These are phyloP conservation scores for Emergomyces pasteurianus DNA, from an alignment of 2,329 filamentous ascomycete genomes.

Conservation along the genomic window DNA sequence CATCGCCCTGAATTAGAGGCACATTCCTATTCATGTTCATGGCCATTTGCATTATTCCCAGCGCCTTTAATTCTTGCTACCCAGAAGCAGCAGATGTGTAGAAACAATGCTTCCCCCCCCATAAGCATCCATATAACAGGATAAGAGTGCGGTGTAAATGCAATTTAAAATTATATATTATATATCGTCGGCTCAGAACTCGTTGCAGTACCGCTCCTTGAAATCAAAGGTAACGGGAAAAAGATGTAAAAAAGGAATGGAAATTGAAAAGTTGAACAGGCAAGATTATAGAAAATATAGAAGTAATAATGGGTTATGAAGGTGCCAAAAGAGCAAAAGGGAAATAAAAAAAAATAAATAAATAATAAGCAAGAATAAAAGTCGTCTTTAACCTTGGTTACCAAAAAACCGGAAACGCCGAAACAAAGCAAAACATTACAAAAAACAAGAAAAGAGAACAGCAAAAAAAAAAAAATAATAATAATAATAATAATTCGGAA, in stretches of 20 bases:
- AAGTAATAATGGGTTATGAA: not conserved
- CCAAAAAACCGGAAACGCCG: not conserved
- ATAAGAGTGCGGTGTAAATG: not conserved
- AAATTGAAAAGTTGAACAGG: not conserved
- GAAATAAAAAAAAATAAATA: not conserved
- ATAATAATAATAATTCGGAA: too few species aligned
- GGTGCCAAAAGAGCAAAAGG: not conserved
- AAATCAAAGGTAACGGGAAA: not conserved
- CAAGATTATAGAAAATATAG: not conserved
- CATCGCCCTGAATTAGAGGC: too few species aligned
- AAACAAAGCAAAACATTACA: not conserved
- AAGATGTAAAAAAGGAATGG: not conserved
- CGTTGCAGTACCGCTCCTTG: too few species aligned
- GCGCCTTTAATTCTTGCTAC: too few species aligned
- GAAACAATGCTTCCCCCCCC: not conserved
- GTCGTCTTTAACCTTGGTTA: not conserved
- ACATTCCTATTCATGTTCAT: too few species aligned
- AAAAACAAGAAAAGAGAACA: too few species aligned
- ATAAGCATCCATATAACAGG: not conserved
- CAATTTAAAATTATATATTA: not conserved
- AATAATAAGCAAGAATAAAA: not conserved
- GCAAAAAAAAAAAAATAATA: not conserved
- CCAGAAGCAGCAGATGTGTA: too few species aligned
- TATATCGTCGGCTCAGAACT: not conserved
- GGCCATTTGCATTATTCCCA: too few species aligned